Evolutionary conservation across 1,139 yeast genomes (phyloP).

Genomic region (Kodamaea arcana): DNA sequence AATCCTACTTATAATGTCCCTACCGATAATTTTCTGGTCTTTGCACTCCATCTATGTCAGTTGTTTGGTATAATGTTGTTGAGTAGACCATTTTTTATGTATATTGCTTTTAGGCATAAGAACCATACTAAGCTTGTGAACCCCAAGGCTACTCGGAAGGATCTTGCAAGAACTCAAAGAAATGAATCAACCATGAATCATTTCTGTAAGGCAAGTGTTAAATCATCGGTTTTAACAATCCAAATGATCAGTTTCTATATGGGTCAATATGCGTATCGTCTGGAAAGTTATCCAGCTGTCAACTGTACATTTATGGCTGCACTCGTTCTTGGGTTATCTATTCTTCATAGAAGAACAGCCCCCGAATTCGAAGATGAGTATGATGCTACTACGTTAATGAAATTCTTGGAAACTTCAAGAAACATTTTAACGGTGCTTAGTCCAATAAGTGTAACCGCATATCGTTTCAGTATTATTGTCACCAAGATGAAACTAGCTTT

Average conservation of each 20-base stretch:
- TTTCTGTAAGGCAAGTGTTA: constrained; percentile 34
- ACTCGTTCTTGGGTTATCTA: constrained; percentile 11
- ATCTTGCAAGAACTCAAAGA: constrained; percentile 10
- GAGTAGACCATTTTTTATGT: constrained; percentile 45
- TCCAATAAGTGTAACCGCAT: constrained; percentile 11
- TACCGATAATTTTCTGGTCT: constrained; percentile 19
- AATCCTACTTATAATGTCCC: constrained; percentile 6
- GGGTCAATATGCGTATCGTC: constrained; percentile 13
- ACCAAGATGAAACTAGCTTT: constrained; percentile 12
- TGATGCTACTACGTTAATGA: constrained; percentile 10
- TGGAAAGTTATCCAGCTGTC: constrained; percentile 15
- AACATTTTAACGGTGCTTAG: constrained; percentile 10
- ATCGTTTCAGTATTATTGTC: constrained; percentile 11
- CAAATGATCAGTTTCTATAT: constrained; percentile 23
- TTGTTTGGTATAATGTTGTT: constrained; percentile 39
- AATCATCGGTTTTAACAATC: constrained; percentile 33
- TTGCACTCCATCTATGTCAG: constrained; percentile 36
- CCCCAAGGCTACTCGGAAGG: constrained; percentile 1
- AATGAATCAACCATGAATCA: constrained; percentile 15
- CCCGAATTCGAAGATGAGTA: constrained; percentile 12
- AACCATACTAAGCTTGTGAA: constrained; percentile 1
- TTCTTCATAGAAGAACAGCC: constrained; percentile 12
- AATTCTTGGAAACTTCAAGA: constrained; percentile 10
- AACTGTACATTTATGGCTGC: constrained; percentile 16
- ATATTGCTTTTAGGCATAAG: constrained; percentile 15